Percentiles rank a stretch among this genome's conserved stretches.
Evolutionary conservation across 2,329 filamentous ascomycete species (phyloP).

Genomic region (Diaporthe vexans): DNA sequence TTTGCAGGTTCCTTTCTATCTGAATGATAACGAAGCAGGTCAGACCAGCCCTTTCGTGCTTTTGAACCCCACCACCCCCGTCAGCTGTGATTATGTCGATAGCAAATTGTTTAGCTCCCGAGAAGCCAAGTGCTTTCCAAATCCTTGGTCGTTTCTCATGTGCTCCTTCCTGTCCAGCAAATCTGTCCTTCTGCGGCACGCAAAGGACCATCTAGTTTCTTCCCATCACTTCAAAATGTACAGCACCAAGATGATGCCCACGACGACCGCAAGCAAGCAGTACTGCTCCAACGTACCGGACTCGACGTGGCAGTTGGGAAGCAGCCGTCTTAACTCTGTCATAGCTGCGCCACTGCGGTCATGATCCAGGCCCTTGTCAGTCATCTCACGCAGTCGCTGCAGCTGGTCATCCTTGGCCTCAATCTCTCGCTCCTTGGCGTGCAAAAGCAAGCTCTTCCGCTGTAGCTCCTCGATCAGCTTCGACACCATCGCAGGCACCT

Average conservation of each 20-base stretch:
- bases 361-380: background rate
- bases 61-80: background rate
- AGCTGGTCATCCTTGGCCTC: constrained; percentile 35
- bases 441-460: constrained; percentile 11
- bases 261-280: constrained; percentile 2
- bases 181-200: no score
- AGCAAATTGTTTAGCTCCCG: no score
- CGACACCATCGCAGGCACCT: constrained; percentile 30
- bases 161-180: background rate
- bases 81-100: background rate
- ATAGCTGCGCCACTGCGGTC: no score
- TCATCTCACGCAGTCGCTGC: background rate
- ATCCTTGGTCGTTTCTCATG: background rate
- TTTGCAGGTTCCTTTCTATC: background rate
- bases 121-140: background rate
- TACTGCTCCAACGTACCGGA: constrained; percentile 19
- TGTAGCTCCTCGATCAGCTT: constrained; percentile 27
- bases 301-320: background rate
- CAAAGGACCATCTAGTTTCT: no score
- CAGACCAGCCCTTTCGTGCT: background rate
- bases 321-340: no score
- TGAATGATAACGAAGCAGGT: background rate
- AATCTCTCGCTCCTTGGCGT: constrained; percentile 26
- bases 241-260: background rate
- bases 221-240: constrained; percentile 13